phyloP scores from a whole-genome alignment of 805 yeast genomes.

The Saccharomycopsis javanensis region DNA sequence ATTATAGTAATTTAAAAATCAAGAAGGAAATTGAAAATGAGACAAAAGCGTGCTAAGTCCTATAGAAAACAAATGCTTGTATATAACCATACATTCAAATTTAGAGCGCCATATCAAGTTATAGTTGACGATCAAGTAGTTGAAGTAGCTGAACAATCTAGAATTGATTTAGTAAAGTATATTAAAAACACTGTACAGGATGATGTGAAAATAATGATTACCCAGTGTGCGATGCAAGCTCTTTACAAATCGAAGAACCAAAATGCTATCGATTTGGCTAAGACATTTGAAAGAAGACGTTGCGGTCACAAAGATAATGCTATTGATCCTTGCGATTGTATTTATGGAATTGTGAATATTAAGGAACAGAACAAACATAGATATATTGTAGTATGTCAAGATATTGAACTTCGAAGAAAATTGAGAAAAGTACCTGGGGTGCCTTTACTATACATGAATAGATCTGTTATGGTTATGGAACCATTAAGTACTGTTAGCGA shows the following conservation, averaged over 20 bases:
- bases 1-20: background rate
- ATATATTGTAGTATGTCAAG: constrained; percentile 81
- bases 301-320: constrained; percentile 75
- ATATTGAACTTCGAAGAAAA: constrained; percentile 53
- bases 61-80: constrained; percentile 89
- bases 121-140: constrained; percentile 76
- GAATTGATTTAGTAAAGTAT: constrained; percentile 75
- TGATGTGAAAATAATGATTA: constrained; percentile 74
- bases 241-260: constrained; percentile 65
- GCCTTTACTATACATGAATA: constrained; percentile 76
- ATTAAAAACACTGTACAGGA: constrained; percentile 74
- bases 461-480: constrained; percentile 94
- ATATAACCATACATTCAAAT: constrained; percentile 76
- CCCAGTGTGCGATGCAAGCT: constrained; percentile 91
- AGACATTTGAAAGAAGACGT: constrained; percentile 79
- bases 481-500: constrained; percentile 72
- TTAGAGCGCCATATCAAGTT: constrained; percentile 89
- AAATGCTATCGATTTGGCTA: constrained; percentile 71
- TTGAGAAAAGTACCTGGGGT: constrained; percentile 79
- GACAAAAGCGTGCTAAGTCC: constrained; percentile 91
- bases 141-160: constrained; percentile 51
- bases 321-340: constrained; percentile 63
- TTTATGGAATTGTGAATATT: constrained; percentile 55
- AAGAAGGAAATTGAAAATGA: constrained; percentile 43
- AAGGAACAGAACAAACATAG: constrained; percentile 82